Base-by-base conservation (phyloP, 768 basidiomycete species). In the Hygrophoropsis aurantiaca region DNA sequence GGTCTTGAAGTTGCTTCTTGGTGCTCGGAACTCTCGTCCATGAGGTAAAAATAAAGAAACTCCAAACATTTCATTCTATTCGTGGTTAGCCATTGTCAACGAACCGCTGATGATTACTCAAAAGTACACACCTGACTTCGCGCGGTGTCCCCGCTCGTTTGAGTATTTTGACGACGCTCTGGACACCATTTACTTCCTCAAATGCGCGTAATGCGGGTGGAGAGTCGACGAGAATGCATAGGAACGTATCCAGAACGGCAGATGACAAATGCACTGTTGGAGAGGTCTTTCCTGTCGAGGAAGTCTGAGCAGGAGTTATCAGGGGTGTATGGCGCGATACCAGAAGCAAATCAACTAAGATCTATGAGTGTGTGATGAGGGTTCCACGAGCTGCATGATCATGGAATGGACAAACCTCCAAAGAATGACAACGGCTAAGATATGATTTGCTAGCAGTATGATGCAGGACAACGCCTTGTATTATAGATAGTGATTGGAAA, bases 41-140 rank as follows among this genome's bases (percentile, higher is more conserved):
- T 74, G 6, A 97, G 75, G 64, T 97, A 97, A 65, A 94, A 97
- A 65, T 95, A 95, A 13, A 97, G 69, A 57, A 97, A 94, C 61
- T 97, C 94, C 15, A 97, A 74, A 52, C 92, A 95, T 71, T 95
- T 95, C 88, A 97, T 95, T 57, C 94, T 95, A 57, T 18, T 27
- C 8, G 35, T 32, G 20, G 27, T 6, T 15, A 67, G 38, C 39
- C 30, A 16, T 15, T 40, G 8, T 11, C 37, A 23, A 24, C 11
- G 30, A 23, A 33, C 25, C 11, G 11, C 27, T 30, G 27, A 6
- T 13, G 13, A 7, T 30, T 30, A 30, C 7, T 30, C 23, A 26
- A 21, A 37, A 10, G 19, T 15, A 67, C 80, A 25, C 48, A 94
- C 94, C 90, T 73, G 47, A 94, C 88, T 70, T 90, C 89, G 40